Evolutionary conservation across 345 rosid species (phyloP).

Genomic region (Euphorbia lathyris): DNA sequence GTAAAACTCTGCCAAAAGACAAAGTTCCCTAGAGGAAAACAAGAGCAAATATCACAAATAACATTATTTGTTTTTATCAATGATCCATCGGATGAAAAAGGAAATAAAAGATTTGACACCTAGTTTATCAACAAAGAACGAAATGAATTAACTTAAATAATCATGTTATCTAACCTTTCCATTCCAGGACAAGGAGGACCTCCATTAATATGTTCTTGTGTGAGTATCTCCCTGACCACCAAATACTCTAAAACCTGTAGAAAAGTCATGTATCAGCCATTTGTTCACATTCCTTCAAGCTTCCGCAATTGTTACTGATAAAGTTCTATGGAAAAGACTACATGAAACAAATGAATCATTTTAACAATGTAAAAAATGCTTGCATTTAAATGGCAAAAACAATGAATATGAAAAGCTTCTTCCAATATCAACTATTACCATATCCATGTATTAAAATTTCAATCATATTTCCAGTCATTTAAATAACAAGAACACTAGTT

Average conservation of each 20-base stretch:
- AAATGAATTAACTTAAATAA: conserved; percentile 8
- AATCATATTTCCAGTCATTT: too few relatives aligned
- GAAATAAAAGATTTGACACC: background rate
- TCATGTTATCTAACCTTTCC: conserved; percentile 59
- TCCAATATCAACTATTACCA: background rate
- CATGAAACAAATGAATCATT: background rate
- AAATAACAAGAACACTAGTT: too few relatives aligned
- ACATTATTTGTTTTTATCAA: background rate
- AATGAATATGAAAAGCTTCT: background rate
- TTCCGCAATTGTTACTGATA: background rate
- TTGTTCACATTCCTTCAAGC: background rate
- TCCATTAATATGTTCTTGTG: conserved; percentile 64
- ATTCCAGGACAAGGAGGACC: conserved; percentile 90
- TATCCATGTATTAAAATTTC: background rate
- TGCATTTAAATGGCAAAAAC: background rate
- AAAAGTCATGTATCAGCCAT: conserved; percentile 4
- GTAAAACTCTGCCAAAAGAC: background rate
- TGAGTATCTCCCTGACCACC: conserved; percentile 75
- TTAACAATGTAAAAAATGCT: background rate
- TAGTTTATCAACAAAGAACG: conserved; percentile 1
- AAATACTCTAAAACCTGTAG: conserved; percentile 90
- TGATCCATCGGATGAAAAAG: background rate
- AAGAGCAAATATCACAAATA: background rate
- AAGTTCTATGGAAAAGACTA: background rate
- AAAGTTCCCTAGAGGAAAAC: background rate